A percentile compares a stretch with the other conserved stretches of the same genome.
Evolutionary conservation across 208 protist genomes (phyloP).

Genomic region (Trypanosoma lewisi): DNA sequence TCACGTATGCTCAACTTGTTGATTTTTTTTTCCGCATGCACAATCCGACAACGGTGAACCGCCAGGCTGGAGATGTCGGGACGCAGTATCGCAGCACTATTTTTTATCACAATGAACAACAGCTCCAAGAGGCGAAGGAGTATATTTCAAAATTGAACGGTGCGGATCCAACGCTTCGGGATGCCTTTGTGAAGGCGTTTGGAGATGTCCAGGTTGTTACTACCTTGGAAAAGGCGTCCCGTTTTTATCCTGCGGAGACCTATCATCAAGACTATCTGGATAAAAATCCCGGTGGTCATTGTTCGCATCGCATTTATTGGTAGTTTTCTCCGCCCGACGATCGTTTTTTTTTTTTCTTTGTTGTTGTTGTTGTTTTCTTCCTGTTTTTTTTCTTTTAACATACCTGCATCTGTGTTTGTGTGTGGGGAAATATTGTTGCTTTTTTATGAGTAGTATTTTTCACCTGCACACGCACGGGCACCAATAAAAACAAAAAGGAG

Average conservation of each 20-base stretch:
- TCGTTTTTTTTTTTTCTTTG: slow-evolving; percentile 5
- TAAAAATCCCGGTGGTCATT: slow-evolving; percentile 77
- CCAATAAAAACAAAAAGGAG: not conserved
- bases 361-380: slow-evolving; percentile 4
- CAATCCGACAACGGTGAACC: slow-evolving; percentile 93
- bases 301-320: slow-evolving; percentile 77
- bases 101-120: slow-evolving; percentile 89
- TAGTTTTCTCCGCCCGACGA: slow-evolving; percentile 6
- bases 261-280: slow-evolving; percentile 89
- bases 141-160: slow-evolving; percentile 81
- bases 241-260: slow-evolving; percentile 87
- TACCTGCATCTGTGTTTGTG: not conserved
- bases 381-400: not conserved
- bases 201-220: slow-evolving; percentile 62
- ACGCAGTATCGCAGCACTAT: slow-evolving; percentile 94
- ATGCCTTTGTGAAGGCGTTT: slow-evolving; percentile 69
- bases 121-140: slow-evolving; percentile 71
- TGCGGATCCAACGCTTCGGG: slow-evolving; percentile 48
- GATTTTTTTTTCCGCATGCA: slow-evolving; percentile 94
- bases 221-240: slow-evolving; percentile 48
- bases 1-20: slow-evolving; percentile 86
- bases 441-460: slow-evolving; percentile 8
- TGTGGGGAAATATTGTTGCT: not conserved
- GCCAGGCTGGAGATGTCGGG: slow-evolving; percentile 89
- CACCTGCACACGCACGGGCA: not conserved